Conservation (phyloP, 179 eudicot genomes). For the Patellifolia procumbens region DNA sequence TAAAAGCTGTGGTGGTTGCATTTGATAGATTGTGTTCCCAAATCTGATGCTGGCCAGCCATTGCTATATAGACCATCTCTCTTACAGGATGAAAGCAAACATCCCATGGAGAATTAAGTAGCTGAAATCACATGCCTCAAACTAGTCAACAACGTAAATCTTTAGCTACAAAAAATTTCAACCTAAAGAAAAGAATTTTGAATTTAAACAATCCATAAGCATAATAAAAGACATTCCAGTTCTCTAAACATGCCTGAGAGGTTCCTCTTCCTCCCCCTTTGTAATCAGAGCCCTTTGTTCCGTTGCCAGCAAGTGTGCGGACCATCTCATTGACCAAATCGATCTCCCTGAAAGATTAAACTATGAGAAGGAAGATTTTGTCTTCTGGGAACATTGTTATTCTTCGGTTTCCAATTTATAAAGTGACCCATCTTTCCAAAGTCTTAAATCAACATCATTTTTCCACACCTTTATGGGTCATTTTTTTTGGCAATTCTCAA, state of each 20-base stretch:
- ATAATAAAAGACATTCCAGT: background rate
- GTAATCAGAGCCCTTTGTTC: conserved; percentile 95
- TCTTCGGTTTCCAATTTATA: background rate
- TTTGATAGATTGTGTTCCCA: conserved; percentile 71
- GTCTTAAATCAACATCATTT: background rate
- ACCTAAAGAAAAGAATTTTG: background rate
- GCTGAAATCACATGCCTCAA: conserved; percentile 47
- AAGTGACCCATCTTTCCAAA: background rate
- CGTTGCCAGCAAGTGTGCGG: conserved; percentile 93
- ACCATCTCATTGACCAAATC: conserved; percentile 90
- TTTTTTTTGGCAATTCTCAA: background rate
- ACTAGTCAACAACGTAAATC: conserved; percentile 13
- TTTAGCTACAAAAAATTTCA: background rate
- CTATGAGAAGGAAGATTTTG: conserved; percentile 4
- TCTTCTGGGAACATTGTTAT: background rate
- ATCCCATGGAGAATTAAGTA: conserved; percentile 99
- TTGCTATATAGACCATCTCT: conserved; percentile 81
- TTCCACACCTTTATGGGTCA: background rate
- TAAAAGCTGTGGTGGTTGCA: conserved; percentile 70
- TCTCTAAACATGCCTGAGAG: conserved; percentile 63
- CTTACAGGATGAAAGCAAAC: conserved; percentile 75
- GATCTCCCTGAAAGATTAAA: conserved; percentile 62
- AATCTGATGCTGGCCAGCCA: conserved; percentile 99
- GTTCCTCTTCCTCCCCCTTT: conserved; percentile 80
- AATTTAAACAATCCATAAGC: background rate